Evolutionary conservation across 148 eudicot species (phyloP).

Genomic region (Cornus florida): DNA sequence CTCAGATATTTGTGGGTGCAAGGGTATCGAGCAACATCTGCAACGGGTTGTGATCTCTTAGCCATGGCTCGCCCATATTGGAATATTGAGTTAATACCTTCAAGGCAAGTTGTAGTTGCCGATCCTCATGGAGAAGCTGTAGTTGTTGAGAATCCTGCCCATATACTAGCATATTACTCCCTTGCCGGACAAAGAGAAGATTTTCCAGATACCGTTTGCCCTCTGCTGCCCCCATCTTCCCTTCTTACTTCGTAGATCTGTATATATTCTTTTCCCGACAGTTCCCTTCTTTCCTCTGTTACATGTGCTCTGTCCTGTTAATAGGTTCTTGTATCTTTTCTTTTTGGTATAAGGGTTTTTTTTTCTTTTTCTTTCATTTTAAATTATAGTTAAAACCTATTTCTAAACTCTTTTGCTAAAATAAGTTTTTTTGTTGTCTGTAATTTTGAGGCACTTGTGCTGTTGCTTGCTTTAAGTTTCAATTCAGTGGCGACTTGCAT

Average conservation of each 20-base stretch:
- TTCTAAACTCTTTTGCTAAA: constrained; percentile 11
- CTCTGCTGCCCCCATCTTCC: constrained; percentile 32
- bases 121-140: constrained; percentile 40
- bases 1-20: constrained; percentile 94
- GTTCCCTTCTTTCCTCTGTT: not conserved
- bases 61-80: constrained; percentile 66
- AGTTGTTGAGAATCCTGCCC: constrained; percentile 64
- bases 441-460: constrained; percentile 6
- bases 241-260: constrained; percentile 16
- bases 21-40: constrained; percentile 65
- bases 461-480: not conserved
- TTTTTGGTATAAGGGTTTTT: not conserved
- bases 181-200: constrained; percentile 85
- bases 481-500: not conserved
- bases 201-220: constrained; percentile 59
- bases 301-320: not conserved
- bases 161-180: constrained; percentile 82
- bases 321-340: constrained; percentile 3
- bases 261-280: constrained; percentile 12
- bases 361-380: not conserved
- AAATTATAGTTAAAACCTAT: not conserved
- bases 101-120: constrained; percentile 37
- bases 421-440: constrained; percentile 10
- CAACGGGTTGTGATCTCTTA: constrained; percentile 44
- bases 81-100: constrained; percentile 88